Percentiles rank a stretch among this genome's conserved stretches.
Conservation (phyloP, 164 flowering plant genomes). For the Tinospora cordifolia region DNA sequence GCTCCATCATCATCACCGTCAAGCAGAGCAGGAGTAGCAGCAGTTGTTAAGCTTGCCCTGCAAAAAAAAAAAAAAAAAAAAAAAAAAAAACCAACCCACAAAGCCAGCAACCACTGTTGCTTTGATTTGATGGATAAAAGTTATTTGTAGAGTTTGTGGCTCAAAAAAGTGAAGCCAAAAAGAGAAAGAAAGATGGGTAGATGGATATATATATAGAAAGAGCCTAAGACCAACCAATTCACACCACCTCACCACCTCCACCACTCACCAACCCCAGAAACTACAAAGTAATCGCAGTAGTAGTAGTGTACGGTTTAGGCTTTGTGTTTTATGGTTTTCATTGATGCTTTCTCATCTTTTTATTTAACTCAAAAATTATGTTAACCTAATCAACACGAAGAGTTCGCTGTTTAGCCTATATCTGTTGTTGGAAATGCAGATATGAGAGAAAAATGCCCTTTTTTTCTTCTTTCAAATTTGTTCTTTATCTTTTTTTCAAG, state of each 20-base stretch:
- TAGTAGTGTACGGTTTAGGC: no score
- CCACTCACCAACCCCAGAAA: not conserved
- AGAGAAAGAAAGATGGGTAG: not conserved
- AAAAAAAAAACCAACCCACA: not conserved
- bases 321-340: no score
- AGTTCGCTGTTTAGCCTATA: no score
- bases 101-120: not conserved
- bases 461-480: slow-evolving; percentile 10
- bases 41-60: not conserved
- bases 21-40: not conserved
- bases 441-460: slow-evolving; percentile 5
- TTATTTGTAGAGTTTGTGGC: not conserved
- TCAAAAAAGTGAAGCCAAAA: not conserved
- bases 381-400: not conserved
- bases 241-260: no score
- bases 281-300: not conserved
- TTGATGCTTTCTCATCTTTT: not conserved
- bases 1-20: not conserved
- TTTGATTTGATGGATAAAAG: not conserved
- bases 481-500: slow-evolving; percentile 20
- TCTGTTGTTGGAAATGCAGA: slow-evolving; percentile 9
- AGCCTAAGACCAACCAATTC: no score
- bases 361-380: not conserved
- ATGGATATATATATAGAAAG: no score
- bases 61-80: not conserved